Percentiles rank a stretch among this genome's conserved stretches.
Evolutionary conservation across 495 filamentous ascomycete species (phyloP).

Genomic region (Diplogelasinospora grovesii): DNA sequence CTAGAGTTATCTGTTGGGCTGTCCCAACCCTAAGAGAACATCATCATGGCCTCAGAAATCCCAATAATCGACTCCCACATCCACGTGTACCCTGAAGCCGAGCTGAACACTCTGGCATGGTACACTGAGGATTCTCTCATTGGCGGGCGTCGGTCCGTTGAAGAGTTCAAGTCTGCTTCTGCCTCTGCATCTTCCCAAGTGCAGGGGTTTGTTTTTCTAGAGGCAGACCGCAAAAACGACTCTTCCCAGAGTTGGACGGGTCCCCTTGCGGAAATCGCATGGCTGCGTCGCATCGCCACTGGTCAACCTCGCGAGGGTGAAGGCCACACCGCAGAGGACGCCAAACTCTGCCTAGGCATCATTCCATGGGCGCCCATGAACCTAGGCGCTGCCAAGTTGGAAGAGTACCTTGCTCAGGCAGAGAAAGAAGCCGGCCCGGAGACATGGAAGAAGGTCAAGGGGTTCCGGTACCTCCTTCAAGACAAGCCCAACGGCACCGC

Average conservation of each 20-base stretch:
- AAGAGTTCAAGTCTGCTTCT: constrained; percentile 47
- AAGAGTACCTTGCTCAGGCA: constrained; percentile 46
- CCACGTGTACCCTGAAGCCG: constrained; percentile 68
- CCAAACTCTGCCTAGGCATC: constrained; percentile 53
- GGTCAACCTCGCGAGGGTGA: constrained; percentile 52
- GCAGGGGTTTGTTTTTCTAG: constrained; percentile 71
- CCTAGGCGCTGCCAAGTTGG: constrained; percentile 45
- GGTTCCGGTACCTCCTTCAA: constrained; percentile 77
- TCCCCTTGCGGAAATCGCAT: constrained; percentile 65
- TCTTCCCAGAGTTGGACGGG: constrained; percentile 39
- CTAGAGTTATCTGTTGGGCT: too few species aligned
- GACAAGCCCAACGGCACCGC: constrained; percentile 62
- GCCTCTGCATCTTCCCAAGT: constrained; percentile 29
- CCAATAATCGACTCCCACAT: constrained; percentile 78
- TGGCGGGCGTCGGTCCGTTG: constrained; percentile 52
- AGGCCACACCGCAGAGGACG: constrained; percentile 48
- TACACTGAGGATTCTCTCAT: constrained; percentile 50
- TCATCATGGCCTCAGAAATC: constrained; percentile 13
- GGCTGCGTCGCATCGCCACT: constrained; percentile 55
- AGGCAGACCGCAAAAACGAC: constrained; percentile 67
- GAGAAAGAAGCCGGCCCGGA: constrained; percentile 41
- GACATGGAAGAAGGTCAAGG: constrained; percentile 45
- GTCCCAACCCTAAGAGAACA: neutral
- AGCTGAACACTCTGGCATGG: constrained; percentile 61
- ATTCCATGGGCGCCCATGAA: constrained; percentile 79